These are phyloP conservation scores for Euphrasia confusa DNA, from an alignment of 257 asterid genomes.

Conservation along the genomic window DNA sequence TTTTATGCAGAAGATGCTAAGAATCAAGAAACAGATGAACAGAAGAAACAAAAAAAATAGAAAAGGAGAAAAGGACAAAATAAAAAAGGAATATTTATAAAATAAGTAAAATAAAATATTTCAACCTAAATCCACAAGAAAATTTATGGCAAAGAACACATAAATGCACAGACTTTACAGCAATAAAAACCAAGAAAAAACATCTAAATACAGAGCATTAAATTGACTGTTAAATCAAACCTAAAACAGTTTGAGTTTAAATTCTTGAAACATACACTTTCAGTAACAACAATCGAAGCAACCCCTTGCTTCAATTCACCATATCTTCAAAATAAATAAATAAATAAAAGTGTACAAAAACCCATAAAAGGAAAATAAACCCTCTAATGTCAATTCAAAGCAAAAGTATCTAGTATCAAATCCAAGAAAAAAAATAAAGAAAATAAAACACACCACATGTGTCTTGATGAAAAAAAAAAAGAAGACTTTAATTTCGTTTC, in stretches of 20 bases:
- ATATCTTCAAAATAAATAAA: no score
- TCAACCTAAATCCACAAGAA: conserved; percentile 4
- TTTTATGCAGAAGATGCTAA: conserved; percentile 5
- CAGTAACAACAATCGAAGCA: conserved; percentile 20
- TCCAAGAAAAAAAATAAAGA: neutral
- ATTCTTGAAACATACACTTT: conserved; percentile 18
- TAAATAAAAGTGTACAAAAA: conserved; percentile 18
- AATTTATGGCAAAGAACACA: neutral
- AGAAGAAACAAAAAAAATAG: neutral
- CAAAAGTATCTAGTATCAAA: no score
- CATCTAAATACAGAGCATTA: conserved; percentile 10
- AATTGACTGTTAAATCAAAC: conserved; percentile 22
- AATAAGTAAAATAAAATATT: neutral
- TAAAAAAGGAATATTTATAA: neutral
- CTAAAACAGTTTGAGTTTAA: conserved; percentile 23
- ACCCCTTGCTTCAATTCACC: conserved; percentile 16
- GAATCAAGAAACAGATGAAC: neutral
- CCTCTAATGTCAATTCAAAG: no score
- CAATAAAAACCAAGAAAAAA: neutral
- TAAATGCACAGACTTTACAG: neutral
- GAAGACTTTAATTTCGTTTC: conserved; percentile 23
- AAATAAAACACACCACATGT: no score
- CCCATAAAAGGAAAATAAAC: conserved; percentile 9
- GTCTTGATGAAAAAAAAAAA: conserved; percentile 8
- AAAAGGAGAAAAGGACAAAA: neutral